Evolutionary conservation across 1,284 basidiomycete species (phyloP), one percentile per base, ranked within the genome.

Genomic region (Prillingera fragicola): DNA sequence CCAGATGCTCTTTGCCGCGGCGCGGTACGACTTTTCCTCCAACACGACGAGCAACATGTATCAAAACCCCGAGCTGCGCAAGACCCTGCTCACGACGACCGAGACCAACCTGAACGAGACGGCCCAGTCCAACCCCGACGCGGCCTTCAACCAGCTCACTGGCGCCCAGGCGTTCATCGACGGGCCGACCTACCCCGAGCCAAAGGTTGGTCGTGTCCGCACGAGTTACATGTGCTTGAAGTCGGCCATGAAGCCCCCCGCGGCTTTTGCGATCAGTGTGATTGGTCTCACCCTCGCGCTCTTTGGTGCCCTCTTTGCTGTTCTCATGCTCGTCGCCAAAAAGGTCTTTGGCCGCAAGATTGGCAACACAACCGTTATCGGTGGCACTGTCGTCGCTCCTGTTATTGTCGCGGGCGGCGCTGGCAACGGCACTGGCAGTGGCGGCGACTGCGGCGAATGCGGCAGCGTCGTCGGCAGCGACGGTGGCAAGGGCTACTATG

Each of bases 21-120:
- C 46, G 15, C 46, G 50, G 5, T 52, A 52, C 43, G 50, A 52
- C 40, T 52, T 52, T 35, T 43, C 37, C 9, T 22, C 42, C 17
- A 52, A 52, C 50, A 48, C 45, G 50, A 52, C 50, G 19, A 48
- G 41, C 43, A 52, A 52, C 38, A 18, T 52, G 21, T 52, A 45
- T 18, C 29, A 32, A 15, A 46, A 52, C 41, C 19, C n/a, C n/a
- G 40, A 36, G 2, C 33, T 41, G 3, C 33, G 41, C 12, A 25
- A 33, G 25, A 31, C 31, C 24, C 14, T 49, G 24, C 45, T 48
- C 26, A 9, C 6, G 13, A 17, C 26, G 3, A 24, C n/a, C 25
- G 50, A 52, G 28, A 18, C 32, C 5, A n/a, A 27, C 5, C 33
- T 45, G 5, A 34, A 45, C 50, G n/a, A n/a, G n/a, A n/a, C n/a